Evolutionary conservation across 2,329 filamentous ascomycete genomes (phyloP).

Genomic region (Mariannaea elegans): DNA sequence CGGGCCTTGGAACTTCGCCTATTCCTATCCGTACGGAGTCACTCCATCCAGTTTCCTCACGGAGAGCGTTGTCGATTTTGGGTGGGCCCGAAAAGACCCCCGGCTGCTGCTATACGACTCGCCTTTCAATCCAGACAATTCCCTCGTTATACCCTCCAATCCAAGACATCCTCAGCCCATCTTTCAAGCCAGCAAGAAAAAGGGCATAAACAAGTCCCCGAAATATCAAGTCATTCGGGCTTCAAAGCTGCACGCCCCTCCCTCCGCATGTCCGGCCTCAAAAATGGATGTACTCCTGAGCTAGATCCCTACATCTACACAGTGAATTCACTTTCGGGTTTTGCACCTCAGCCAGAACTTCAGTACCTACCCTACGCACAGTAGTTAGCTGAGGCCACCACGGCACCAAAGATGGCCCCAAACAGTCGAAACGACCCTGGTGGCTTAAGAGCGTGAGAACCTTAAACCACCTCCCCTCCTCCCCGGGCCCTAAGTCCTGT

Average conservation of each 20-base stretch:
- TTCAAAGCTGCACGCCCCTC: not conserved
- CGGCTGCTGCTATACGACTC: conserved; percentile 3
- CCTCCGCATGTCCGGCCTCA: not conserved
- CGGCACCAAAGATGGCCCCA: conserved; percentile 6
- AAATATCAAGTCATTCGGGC: not conserved
- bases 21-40: not conserved
- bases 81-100: not conserved
- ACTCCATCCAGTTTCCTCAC: too few relatives aligned
- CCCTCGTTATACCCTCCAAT: conserved; percentile 10
- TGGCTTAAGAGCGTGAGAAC: conserved; percentile 43
- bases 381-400: too few relatives aligned
- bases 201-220: not conserved
- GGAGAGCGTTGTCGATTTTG: too few relatives aligned
- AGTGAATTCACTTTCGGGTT: not conserved
- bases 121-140: not conserved
- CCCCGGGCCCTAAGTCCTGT: conserved; percentile 18
- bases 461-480: conserved; percentile 36
- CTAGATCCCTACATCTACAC: too few relatives aligned
- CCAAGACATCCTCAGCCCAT: not conserved
- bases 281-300: not conserved
- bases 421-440: conserved; percentile 26
- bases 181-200: not conserved
- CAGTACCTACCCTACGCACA: too few relatives aligned
- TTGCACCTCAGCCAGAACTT: not conserved
- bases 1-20: not conserved